These are phyloP conservation scores for Stipa capillata DNA, from an alignment of 176 grass and related monocot species.

Conservation along the genomic window DNA sequence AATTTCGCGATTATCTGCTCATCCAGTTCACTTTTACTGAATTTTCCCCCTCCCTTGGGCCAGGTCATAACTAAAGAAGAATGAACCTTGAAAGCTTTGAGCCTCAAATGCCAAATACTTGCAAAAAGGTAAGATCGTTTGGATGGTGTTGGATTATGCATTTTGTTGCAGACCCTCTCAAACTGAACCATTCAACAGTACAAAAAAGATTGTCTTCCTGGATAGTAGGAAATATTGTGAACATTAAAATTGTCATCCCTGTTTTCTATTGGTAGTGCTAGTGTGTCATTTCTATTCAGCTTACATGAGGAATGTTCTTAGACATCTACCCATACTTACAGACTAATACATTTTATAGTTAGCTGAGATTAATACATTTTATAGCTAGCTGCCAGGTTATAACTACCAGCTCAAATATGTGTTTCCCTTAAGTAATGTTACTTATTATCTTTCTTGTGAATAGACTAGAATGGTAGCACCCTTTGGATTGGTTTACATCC, in stretches of 20 bases:
- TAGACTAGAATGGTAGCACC: too few species aligned
- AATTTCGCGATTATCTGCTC: not conserved
- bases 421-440: too few species aligned
- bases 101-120: constrained; percentile 49
- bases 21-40: not conserved
- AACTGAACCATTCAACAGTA: not conserved
- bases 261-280: not conserved
- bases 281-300: too few species aligned
- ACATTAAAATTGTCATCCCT: not conserved
- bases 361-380: too few species aligned
- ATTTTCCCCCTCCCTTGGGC: not conserved
- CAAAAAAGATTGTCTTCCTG: not conserved
- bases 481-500: too few species aligned
- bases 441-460: too few species aligned
- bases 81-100: constrained; percentile 61
- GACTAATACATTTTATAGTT: not conserved
- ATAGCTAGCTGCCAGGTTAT: not conserved
- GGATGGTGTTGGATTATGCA: not conserved
- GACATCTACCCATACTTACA: not conserved
- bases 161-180: not conserved
- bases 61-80: constrained; percentile 40
- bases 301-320: not conserved
- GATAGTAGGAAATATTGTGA: not conserved
- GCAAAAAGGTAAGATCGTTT: constrained; percentile 47
- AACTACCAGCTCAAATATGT: not conserved